Evolutionary conservation across 2,329 filamentous ascomycete genomes (phyloP), one percentile per base, ranked within the genome.

Genomic region (Stagonosporopsis cucurbitacearum): DNA sequence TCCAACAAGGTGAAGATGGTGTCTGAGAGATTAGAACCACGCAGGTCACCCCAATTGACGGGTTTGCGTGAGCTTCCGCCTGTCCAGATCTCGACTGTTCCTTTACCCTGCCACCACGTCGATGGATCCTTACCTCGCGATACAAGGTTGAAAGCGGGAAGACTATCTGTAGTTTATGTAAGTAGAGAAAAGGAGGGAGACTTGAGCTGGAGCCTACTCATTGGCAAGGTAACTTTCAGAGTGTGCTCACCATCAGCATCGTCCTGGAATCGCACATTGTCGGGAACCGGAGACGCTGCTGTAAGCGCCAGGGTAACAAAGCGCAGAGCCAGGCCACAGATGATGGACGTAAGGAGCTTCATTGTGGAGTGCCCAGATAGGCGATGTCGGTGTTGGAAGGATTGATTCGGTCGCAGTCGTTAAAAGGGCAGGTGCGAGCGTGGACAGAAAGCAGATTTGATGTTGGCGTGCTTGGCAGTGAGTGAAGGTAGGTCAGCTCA

Each of bases 31-130:
- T 44, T 44, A 2, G 32, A 8, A 11, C 41, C 41, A 23, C 49
- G 49, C 1, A n/a, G 13, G 25, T 51, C 49, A 7, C 49, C 49
- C 19, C 39, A 51, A 41, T 51, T 51, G 12, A 51, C 33, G 17
- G 41, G 49, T 15, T 30, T n/a, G 9, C 49, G 23, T 0, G 12
- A 17, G 41, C 13, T 6, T 3, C 40, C 49, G 4, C 40, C 49
- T 8, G 49, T 45, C 49, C 49, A 51, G 41, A 51, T 28, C 11
- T 51, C 41, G 2, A 39, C 41, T 1, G 49, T 45, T 4, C 40
- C 33, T 17, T 41, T 20, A 3, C 15, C 15, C 7, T 51, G 49
- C 12, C 17, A 51, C 1, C n/a, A 1, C 2, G 5, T 6, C 4
- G 49, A 51, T 1, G 49, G 40, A 11, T 51, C 40, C 1, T 23